Evolutionary conservation across 768 basidiomycete species (phyloP).

Genomic region (Tulasnella sp.): DNA sequence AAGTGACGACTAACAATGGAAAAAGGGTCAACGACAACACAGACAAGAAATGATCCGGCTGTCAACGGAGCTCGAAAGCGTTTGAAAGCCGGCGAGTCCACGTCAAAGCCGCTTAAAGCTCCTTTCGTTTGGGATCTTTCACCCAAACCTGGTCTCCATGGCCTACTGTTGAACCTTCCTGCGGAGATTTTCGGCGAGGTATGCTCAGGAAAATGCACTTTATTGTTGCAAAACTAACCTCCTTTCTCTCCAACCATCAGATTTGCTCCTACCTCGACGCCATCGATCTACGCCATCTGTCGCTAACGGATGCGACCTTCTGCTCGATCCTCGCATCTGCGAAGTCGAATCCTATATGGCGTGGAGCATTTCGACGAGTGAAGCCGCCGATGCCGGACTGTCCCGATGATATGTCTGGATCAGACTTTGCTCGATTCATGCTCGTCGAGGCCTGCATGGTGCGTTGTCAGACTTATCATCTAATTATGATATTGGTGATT

Average conservation of each 20-base stretch:
- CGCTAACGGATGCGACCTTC: neutral
- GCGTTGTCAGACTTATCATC: neutral
- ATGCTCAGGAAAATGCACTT: too few species aligned
- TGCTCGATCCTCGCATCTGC: neutral
- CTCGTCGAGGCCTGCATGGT: neutral
- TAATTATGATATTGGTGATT: too few species aligned
- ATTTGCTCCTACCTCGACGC: neutral
- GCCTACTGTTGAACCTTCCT: neutral
- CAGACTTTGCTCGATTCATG: neutral
- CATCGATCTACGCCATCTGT: neutral
- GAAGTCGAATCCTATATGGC: neutral
- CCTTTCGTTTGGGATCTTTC: neutral
- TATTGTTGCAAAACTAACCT: too few species aligned
- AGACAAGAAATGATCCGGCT: too few species aligned
- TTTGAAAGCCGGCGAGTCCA: neutral
- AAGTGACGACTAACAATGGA: too few species aligned
- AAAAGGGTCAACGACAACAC: too few species aligned
- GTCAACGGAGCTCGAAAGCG: neutral
- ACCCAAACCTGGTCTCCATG: neutral
- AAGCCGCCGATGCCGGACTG: neutral
- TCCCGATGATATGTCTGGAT: neutral
- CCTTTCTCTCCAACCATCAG: too few species aligned
- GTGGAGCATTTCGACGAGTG: neutral
- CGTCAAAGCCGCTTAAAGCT: neutral
- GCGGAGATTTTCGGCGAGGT: neutral